These are phyloP conservation scores for Debaryomyces hansenii DNA, from an alignment of 805 yeast genomes.

Conservation along the genomic window DNA sequence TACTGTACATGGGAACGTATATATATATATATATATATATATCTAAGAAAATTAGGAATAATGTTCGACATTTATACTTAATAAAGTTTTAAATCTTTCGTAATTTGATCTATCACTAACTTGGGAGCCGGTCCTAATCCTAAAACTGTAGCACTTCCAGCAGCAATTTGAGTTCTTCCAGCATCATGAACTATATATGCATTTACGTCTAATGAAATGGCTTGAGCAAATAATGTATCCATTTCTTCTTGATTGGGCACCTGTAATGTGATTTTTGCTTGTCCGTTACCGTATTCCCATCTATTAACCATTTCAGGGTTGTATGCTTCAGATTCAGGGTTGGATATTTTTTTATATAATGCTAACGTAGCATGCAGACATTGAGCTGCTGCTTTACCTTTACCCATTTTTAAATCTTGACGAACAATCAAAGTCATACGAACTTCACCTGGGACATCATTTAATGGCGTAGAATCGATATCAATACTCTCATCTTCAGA, in stretches of 20 bases:
- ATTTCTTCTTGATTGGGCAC: slow-evolving; percentile 67
- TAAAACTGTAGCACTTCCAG: slow-evolving; percentile 94
- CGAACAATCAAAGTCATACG: slow-evolving; percentile 87
- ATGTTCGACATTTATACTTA: slow-evolving; percentile 22
- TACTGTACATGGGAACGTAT: too few relatives aligned
- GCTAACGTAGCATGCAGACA: slow-evolving; percentile 97
- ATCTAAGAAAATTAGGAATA: too few relatives aligned
- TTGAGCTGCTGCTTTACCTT: slow-evolving; percentile 97
- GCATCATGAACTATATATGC: slow-evolving; percentile 90
- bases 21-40: too few relatives aligned
- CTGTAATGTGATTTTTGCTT: slow-evolving; percentile 89
- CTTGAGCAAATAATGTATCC: slow-evolving; percentile 76
- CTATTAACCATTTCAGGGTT: slow-evolving; percentile 64
- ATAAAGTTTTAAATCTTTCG: slow-evolving; percentile 75
- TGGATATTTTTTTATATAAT: slow-evolving; percentile 68
- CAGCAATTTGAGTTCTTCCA: slow-evolving; percentile 94
- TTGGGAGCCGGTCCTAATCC: slow-evolving; percentile 98
- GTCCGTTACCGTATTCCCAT: slow-evolving; percentile 81
- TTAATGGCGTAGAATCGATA: slow-evolving; percentile 59
- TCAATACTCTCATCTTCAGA: slow-evolving; percentile 55
- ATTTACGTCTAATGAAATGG: slow-evolving; percentile 75
- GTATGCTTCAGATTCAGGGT: slow-evolving; percentile 50
- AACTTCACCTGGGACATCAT: slow-evolving; percentile 74
- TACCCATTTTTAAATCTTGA: slow-evolving; percentile 85
- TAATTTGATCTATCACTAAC: slow-evolving; percentile 71